These are phyloP conservation scores for Torulaspora quercuum DNA, from an alignment of 805 yeast genomes.

Conservation along the genomic window DNA sequence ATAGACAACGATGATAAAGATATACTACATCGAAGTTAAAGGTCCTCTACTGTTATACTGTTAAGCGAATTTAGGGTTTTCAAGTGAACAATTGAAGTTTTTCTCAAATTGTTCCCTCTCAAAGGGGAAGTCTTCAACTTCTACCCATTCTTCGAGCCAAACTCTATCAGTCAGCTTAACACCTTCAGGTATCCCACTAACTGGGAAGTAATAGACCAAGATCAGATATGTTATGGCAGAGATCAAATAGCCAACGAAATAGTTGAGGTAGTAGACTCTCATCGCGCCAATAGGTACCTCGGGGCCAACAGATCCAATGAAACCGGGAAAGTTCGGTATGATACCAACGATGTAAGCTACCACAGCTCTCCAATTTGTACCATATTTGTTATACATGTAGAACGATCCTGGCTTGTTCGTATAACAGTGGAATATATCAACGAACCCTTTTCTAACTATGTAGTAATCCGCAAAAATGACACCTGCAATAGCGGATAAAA, in stretches of 20 bases:
- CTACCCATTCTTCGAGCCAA: conserved; percentile 61
- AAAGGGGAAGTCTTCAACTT: conserved; percentile 60
- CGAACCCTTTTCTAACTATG: conserved; percentile 68
- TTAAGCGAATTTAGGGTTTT: conserved; percentile 6
- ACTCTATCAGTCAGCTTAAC: conserved; percentile 39
- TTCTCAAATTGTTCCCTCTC: conserved; percentile 24
- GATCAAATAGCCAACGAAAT: conserved; percentile 68
- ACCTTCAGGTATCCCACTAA: conserved; percentile 44
- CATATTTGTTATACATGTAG: conserved; percentile 60
- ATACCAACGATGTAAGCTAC: conserved; percentile 78
- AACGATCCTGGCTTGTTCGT: conserved; percentile 41
- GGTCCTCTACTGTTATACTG: not conserved
- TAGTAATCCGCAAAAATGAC: conserved; percentile 65
- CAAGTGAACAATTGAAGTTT: conserved; percentile 2
- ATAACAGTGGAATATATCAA: conserved; percentile 64
- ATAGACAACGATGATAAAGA: no score
- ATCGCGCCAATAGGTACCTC: conserved; percentile 78
- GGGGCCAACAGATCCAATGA: conserved; percentile 78
- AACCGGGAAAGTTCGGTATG: conserved; percentile 80
- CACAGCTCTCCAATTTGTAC: conserved; percentile 81
- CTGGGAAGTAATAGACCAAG: conserved; percentile 52
- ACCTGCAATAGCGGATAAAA: conserved; percentile 81
- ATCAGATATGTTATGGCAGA: conserved; percentile 54
- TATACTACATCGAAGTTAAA: no score
- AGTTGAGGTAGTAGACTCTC: conserved; percentile 67